phyloP scores from a whole-genome alignment of 2,329 filamentous ascomycete species.

The Verticillium albo-atrum region DNA sequence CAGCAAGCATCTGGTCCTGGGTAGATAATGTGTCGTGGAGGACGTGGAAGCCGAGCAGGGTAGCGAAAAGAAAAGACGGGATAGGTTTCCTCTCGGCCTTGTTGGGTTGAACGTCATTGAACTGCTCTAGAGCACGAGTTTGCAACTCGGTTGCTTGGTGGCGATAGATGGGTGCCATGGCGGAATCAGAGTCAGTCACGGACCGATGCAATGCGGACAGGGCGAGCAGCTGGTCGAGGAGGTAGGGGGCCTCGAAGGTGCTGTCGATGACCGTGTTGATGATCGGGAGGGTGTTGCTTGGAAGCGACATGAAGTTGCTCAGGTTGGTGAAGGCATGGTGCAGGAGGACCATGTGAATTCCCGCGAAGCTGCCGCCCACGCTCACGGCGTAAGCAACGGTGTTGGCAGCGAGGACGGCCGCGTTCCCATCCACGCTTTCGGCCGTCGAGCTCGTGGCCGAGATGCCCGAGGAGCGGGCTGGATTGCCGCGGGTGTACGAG shows the following conservation, averaged over 20 bases:
- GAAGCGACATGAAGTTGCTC: conserved; percentile 1
- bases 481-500: conserved; percentile 13
- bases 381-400: background rate
- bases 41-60: conserved; percentile 26
- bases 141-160: too few species aligned
- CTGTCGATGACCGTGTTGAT: conserved; percentile 22
- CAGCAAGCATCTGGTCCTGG: conserved; percentile 13
- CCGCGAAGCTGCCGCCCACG: too few species aligned
- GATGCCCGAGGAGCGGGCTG: background rate
- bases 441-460: background rate
- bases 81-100: conserved; percentile 17
- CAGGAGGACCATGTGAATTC: conserved; percentile 8
- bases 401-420: background rate
- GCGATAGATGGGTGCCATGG: too few species aligned
- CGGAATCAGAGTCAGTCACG: conserved; percentile 10
- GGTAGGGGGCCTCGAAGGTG: conserved; percentile 25
- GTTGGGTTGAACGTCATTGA: background rate
- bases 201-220: conserved; percentile 30
- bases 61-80: conserved; percentile 24
- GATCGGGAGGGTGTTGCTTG: conserved; percentile 11
- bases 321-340: conserved; percentile 4
- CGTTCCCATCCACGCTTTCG: too few species aligned
- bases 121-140: too few species aligned
- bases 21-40: conserved; percentile 31
- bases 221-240: conserved; percentile 32